These are phyloP conservation scores for Mycena belliarum DNA, from an alignment of 768 basidiomycete genomes.

Conservation along the genomic window DNA sequence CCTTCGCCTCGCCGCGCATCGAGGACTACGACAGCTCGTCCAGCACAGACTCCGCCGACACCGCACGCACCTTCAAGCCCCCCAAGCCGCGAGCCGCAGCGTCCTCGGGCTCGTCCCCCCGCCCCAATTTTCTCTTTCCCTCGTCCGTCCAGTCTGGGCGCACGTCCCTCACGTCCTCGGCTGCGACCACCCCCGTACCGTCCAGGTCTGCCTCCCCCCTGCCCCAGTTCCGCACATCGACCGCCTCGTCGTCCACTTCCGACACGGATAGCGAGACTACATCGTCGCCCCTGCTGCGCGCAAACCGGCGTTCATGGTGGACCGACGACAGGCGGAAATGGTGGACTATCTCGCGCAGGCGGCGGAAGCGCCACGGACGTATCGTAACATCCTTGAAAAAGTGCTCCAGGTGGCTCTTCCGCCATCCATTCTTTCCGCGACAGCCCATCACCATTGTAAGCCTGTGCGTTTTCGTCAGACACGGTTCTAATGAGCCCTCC, in stretches of 20 bases:
- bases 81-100: slow-evolving; percentile 12
- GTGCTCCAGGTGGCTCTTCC: slow-evolving; percentile 54
- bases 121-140: slow-evolving; percentile 35
- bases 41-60: slow-evolving; percentile 46
- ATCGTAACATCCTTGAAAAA: slow-evolving; percentile 54
- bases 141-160: slow-evolving; percentile 37
- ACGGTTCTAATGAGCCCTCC: slow-evolving; percentile 14
- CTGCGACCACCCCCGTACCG: slow-evolving; percentile 54
- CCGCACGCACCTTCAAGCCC: slow-evolving; percentile 27
- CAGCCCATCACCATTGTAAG: slow-evolving; percentile 82
- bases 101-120: slow-evolving; percentile 22
- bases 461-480: slow-evolving; percentile 2
- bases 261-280: slow-evolving; percentile 65
- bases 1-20: slow-evolving; percentile 18
- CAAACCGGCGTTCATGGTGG: slow-evolving; percentile 39
- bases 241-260: slow-evolving; percentile 52
- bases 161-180: slow-evolving; percentile 42
- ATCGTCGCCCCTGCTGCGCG: slow-evolving; percentile 45
- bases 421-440: slow-evolving; percentile 76
- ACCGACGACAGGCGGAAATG: slow-evolving; percentile 53
- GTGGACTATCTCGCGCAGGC: slow-evolving; percentile 56
- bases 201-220: slow-evolving; percentile 65
- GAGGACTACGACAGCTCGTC: slow-evolving; percentile 48
- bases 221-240: slow-evolving; percentile 52
- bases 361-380: slow-evolving; percentile 51